These are phyloP conservation scores for Tagetes erecta DNA, from an alignment of 129 eudicot genomes.

Conservation along the genomic window DNA sequence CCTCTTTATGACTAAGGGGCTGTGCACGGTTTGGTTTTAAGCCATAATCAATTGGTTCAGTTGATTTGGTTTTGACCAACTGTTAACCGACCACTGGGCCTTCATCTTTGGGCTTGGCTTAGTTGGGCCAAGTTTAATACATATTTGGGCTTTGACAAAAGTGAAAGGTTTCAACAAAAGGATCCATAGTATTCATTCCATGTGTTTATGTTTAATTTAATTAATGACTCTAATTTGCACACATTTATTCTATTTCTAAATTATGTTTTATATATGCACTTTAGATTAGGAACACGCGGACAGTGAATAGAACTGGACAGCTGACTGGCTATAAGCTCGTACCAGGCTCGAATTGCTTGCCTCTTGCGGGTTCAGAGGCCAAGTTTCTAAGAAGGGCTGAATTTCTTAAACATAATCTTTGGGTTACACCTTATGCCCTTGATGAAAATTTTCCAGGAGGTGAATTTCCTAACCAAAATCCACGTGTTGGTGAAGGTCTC, in stretches of 20 bases:
- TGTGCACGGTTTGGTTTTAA: not conserved
- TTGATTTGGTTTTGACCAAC: not conserved
- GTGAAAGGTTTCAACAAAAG: not conserved
- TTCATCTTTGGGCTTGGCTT: not conserved
- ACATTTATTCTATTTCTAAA: not conserved
- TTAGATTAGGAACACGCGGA: constrained; percentile 79
- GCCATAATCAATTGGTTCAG: not conserved
- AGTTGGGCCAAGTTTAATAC: not conserved
- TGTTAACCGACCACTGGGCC: not conserved
- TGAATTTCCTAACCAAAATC: constrained; percentile 92
- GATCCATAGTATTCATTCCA: not conserved
- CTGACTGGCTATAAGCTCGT: constrained; percentile 85
- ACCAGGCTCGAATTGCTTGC: constrained; percentile 83
- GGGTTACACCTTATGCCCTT: constrained; percentile 76
- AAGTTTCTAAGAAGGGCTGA: constrained; percentile 84
- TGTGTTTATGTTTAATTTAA: not conserved
- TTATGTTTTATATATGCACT: constrained; percentile 2
- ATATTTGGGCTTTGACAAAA: no score
- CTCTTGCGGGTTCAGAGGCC: constrained; percentile 86
- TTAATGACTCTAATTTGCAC: not conserved
- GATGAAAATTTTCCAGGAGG: constrained; percentile 88
- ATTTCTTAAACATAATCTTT: constrained; percentile 79
- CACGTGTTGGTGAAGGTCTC: constrained; percentile 89
- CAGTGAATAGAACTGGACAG: constrained; percentile 82
- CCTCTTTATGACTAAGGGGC: not conserved